phyloP scores from a whole-genome alignment of 2,329 filamentous ascomycete genomes.

The Colletotrichum orchidophilum region DNA sequence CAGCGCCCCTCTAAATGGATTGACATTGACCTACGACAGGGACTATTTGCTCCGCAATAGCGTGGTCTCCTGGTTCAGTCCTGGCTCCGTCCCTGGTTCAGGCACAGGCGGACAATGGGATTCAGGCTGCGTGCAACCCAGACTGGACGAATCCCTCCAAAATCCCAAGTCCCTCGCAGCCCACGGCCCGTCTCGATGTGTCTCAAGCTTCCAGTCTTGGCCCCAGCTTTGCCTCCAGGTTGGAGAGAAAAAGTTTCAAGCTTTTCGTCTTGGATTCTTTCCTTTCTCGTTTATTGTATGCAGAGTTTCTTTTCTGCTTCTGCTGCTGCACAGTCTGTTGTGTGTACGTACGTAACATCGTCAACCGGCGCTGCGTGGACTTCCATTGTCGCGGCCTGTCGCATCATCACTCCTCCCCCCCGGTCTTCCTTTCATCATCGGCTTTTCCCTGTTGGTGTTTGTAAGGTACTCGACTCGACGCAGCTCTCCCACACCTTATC shows the following conservation, averaged over 20 bases:
- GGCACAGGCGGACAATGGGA: constrained; percentile 7
- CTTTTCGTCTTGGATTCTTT: neutral
- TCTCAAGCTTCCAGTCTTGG: constrained; percentile 24
- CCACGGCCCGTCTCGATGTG: constrained; percentile 14
- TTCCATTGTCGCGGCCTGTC: neutral
- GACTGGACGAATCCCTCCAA: neutral
- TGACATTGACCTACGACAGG: constrained; percentile 20
- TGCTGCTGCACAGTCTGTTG: neutral
- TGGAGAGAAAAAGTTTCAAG: neutral
- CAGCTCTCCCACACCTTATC: neutral
- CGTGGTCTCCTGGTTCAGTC: constrained; percentile 10
- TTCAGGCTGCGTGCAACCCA: no score
- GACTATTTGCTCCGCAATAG: constrained; percentile 27
- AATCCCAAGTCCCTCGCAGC: neutral
- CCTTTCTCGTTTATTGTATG: no score
- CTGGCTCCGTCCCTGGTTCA: neutral
- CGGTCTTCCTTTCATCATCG: neutral
- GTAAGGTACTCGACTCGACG: neutral
- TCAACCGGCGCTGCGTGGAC: constrained; percentile 13
- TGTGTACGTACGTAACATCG: neutral
- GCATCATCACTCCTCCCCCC: neutral
- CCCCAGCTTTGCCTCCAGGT: constrained; percentile 12
- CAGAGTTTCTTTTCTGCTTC: neutral
- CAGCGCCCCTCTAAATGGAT: neutral
- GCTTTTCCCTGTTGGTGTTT: neutral